Base-by-base conservation (phyloP, 345 rosid genomes). In the Melaleuca quinquenervia region DNA sequence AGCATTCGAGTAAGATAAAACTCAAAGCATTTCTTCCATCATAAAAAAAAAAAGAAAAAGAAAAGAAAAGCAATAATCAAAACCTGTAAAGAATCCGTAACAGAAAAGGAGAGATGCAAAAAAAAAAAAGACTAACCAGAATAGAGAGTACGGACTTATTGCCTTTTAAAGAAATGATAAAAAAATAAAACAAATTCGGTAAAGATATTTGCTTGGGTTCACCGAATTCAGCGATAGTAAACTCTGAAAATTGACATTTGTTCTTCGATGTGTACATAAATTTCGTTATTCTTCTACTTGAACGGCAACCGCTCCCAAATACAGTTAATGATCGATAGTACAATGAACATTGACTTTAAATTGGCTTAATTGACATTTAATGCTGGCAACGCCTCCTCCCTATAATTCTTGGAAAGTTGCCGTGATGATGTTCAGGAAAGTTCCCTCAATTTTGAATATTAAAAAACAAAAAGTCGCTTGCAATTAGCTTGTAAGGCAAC, bases 51-150 rank as follows among this genome's bases (percentile, higher is more conserved):
- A n/a, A n/a, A n/a, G n/a, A n/a, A n/a, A n/a, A n/a, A n/a, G n/a
- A n/a, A 41, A 41, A 41, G 41, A 41, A 4, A 41, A 41, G 41
- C 41, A 1, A 0, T 9, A 0, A 0, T 22, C 9, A 55, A 55
- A 55, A 22, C 60, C 0, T 22, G 6, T n/a, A n/a, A n/a, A n/a
- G n/a, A n/a, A n/a, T n/a, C n/a, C n/a, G n/a, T n/a, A n/a, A n/a
- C n/a, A n/a, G n/a, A n/a, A 12, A 55, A 5, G 58, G 0, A 21
- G 58, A 3, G n/a, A 54, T 8, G 26, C 2, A 21, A 54, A 54
- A 54, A 54, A 54, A 54, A 54, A 54, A 54, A 54, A 54, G 0
- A 54, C 56, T 54, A 54, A 20, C 56, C 1, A 7, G 58, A 54
- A 54, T 24, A 8, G 5, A 20, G 7, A 26, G 27, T n/a, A n/a